These are phyloP conservation scores for Fragilaria crotonensis DNA, from an alignment of 108 stramenopile genomes.

Conservation along the genomic window DNA sequence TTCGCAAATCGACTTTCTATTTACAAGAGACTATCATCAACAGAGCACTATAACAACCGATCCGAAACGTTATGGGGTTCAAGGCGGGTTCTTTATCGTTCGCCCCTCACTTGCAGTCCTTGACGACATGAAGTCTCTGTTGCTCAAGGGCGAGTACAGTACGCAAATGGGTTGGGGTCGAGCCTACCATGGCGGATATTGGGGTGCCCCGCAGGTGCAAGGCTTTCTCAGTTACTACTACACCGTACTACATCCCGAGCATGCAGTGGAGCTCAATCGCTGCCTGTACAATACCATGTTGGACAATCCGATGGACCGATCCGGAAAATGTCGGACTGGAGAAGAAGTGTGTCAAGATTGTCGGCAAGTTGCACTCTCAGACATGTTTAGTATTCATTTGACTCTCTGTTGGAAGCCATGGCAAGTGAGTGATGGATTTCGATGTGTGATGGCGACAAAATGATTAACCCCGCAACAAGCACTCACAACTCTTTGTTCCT, in stretches of 20 bases:
- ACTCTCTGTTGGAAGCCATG: constrained; percentile 91
- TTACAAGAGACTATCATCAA: constrained; percentile 57
- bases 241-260: constrained; percentile 38
- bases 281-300: constrained; percentile 90
- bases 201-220: constrained; percentile 84
- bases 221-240: constrained; percentile 89
- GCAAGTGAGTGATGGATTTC: constrained; percentile 18
- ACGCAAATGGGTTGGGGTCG: background rate
- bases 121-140: background rate
- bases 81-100: constrained; percentile 91
- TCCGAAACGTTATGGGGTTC: constrained; percentile 11
- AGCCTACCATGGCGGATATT: constrained; percentile 71
- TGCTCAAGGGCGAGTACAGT: background rate
- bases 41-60: constrained; percentile 9
- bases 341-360: constrained; percentile 64
- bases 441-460: no score
- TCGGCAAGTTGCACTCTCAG: constrained; percentile 27
- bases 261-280: constrained; percentile 70
- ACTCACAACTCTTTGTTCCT: background rate
- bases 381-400: constrained; percentile 80
- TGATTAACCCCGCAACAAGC: no score
- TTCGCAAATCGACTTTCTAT: constrained; percentile 49
- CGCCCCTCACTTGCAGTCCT: constrained; percentile 46
- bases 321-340: constrained; percentile 42
- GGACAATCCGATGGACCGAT: constrained; percentile 62